phyloP scores from a whole-genome alignment of 2,329 filamentous ascomycete species.

The Aaosphaeria arxii region DNA sequence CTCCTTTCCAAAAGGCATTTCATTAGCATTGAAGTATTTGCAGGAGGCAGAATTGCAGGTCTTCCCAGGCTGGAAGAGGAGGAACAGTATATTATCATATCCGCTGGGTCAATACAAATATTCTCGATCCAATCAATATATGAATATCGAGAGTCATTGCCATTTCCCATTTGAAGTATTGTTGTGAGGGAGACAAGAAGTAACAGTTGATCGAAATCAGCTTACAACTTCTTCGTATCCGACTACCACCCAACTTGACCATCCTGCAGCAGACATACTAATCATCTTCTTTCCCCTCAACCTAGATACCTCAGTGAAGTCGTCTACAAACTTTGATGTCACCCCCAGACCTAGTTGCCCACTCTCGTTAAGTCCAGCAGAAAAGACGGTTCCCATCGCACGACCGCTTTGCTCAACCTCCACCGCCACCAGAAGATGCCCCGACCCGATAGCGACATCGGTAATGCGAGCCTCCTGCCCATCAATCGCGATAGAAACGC shows the following conservation, averaged over 20 bases:
- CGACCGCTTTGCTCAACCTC: constrained; percentile 5
- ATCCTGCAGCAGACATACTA: constrained; percentile 20
- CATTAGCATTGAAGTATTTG: too few species aligned
- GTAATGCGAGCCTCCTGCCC: constrained; percentile 13
- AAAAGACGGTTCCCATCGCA: constrained; percentile 16
- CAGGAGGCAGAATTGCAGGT: too few species aligned
- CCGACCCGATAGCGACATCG: constrained; percentile 26
- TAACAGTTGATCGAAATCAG: too few species aligned
- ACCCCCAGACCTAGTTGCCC: constrained; percentile 20
- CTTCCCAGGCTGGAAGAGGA: too few species aligned
- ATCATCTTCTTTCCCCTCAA: constrained; percentile 16
- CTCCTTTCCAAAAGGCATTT: not conserved
- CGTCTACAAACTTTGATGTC: constrained; percentile 8
- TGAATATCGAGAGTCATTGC: too few species aligned
- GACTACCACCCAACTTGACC: constrained; percentile 20
- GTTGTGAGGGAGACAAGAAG: too few species aligned
- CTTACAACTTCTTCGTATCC: too few species aligned
- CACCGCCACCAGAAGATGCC: constrained; percentile 26
- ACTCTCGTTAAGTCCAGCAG: constrained; percentile 19
- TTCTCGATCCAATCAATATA: too few species aligned
- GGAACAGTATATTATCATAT: too few species aligned
- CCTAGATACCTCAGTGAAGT: constrained; percentile 18
- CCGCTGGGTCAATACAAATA: too few species aligned
- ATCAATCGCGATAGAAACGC: constrained; percentile 16
- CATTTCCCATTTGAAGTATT: too few species aligned